phyloP scores from a whole-genome alignment of 2,329 filamentous ascomycete species.

The Fusarium denticulatum region DNA sequence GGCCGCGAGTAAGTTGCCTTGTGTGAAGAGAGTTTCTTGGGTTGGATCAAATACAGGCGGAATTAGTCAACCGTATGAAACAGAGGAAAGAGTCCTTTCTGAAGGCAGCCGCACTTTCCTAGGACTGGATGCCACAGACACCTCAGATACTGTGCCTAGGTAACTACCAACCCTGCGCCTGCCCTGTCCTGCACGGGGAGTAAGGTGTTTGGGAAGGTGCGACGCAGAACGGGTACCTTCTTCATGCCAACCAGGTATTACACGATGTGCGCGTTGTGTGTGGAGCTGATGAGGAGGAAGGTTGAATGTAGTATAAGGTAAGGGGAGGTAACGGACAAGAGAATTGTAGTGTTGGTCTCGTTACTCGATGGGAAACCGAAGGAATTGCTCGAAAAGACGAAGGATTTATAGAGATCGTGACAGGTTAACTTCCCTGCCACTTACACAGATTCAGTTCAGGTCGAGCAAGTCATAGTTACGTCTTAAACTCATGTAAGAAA shows the following conservation, averaged over 20 bases:
- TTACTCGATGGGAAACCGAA: not conserved
- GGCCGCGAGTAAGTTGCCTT: not conserved
- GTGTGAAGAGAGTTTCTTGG: not conserved
- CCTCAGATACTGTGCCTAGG: not conserved
- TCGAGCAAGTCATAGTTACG: conserved; percentile 1
- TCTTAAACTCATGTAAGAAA: not conserved
- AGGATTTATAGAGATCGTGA: conserved; percentile 22
- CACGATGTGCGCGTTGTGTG: conserved; percentile 22
- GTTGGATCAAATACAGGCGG: not conserved
- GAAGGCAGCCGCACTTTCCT: conserved; percentile 26
- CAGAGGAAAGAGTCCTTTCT: conserved; percentile 3
- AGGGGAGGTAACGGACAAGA: not conserved
- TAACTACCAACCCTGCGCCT: conserved; percentile 16
- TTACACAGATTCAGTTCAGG: not conserved
- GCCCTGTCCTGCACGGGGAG: not conserved
- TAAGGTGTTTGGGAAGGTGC: conserved; percentile 26
- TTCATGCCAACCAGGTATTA: conserved; percentile 6
- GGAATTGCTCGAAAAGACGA: not conserved
- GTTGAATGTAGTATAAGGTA: not conserved
- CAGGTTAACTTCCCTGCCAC: not conserved
- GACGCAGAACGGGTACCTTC: conserved; percentile 6
- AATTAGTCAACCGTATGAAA: conserved; percentile 4
- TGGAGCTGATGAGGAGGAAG: conserved; percentile 15
- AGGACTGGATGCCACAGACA: not conserved
- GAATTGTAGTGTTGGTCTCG: not conserved